Conservation (phyloP, 192 early-diverging fungal species). For the Linnemannia zychae region DNA sequence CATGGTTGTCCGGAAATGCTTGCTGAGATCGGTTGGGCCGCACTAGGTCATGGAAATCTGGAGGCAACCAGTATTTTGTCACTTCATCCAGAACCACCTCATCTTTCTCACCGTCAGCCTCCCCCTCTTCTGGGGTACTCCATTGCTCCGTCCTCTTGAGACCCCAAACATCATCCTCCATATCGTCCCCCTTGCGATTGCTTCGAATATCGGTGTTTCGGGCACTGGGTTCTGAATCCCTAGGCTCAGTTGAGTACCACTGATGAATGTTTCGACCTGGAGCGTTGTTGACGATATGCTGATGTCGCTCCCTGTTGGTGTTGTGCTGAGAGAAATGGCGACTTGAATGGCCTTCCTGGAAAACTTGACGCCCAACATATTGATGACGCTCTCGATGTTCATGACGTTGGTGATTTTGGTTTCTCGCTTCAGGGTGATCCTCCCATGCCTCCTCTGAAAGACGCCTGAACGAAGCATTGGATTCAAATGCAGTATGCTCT, state of each 20-base stretch:
- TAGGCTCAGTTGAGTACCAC: background rate
- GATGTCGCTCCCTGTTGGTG: background rate
- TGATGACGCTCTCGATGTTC: background rate
- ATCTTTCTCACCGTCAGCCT: background rate
- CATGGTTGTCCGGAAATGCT: slow-evolving; percentile 3
- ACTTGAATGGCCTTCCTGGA: background rate
- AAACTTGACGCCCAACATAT: background rate
- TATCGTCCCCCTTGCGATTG: background rate
- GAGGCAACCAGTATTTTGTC: slow-evolving; percentile 31
- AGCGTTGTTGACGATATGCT: background rate
- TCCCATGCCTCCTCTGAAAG: background rate
- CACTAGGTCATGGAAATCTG: slow-evolving; percentile 18
- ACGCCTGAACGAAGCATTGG: background rate
- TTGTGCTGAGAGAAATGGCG: background rate
- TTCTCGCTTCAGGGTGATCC: background rate
- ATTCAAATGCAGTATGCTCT: background rate
- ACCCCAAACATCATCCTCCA: slow-evolving; percentile 29
- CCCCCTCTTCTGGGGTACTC: background rate
- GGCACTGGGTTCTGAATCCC: background rate
- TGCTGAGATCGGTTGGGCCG: slow-evolving; percentile 10
- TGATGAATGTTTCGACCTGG: background rate
- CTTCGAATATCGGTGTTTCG: background rate
- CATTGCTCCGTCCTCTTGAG: slow-evolving; percentile 10
- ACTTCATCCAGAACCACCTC: slow-evolving; percentile 28
- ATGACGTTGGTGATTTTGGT: background rate